Base-by-base conservation (phyloP, 805 yeast genomes). In the Wickerhamomyces sydowiorum region DNA sequence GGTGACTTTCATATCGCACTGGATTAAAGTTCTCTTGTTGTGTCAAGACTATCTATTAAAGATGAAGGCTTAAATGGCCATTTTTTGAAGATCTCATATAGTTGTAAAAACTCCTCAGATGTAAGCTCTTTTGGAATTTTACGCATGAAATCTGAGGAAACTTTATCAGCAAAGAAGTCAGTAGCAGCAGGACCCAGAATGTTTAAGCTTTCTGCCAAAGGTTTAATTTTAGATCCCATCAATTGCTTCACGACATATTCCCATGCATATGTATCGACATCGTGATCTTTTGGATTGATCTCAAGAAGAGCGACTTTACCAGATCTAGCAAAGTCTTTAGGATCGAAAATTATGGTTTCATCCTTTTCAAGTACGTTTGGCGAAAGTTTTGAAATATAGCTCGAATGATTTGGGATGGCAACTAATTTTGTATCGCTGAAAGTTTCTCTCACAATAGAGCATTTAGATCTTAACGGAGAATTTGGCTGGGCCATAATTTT, bases 31-130 rank as follows among this genome's bases (percentile, higher is more conserved):
- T 35, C 37, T 35, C 17, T 24, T 2, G 5, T 12, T 6, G 9
- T 7, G 17, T 18, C 20, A 5, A 32, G 3, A 15, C 23, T 7
- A 3, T 32, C 35, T 4, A 32, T 12, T 4, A 32, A n/a, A 3
- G 35, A 32, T 4, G 5, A 73, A 0, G 95, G 97, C 60, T 82
- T 88, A 68, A 89, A 91, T 0, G 97, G 93, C 98, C 97, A 91
- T 13, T 63, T 54, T 33, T 67, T 70, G 56, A 82, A 87, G 3
- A 64, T 67, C 3, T 73, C 61, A 9, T 79, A 67, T 6, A 90
- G 56, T 6, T 59, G 49, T 6, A 67, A 44, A 45, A 82, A 66
- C n/a, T 88, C 91, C 1, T 73, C 75, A 2, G 65, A 55, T 0
- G 78, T 66, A 37, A 89, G 63, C 4, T 73, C 71, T 14, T 64